Evolutionary conservation across 129 eudicot genomes (phyloP).

Genomic region (Flaveria trinervia): DNA sequence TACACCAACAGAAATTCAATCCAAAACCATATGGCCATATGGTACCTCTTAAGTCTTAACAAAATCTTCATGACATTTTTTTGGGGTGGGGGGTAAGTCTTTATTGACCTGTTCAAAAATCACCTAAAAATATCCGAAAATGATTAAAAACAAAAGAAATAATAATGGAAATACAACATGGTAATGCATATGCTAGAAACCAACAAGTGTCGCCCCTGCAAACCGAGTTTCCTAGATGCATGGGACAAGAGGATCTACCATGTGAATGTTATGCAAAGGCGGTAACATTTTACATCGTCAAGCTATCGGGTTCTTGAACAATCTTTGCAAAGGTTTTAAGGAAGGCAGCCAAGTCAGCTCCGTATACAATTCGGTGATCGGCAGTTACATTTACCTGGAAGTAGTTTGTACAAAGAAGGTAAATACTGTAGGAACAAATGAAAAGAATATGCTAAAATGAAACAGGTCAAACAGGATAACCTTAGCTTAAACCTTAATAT

Average conservation of each 20-base stretch:
- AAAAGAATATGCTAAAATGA: not conserved
- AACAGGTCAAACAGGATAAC: not conserved
- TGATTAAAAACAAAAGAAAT: not conserved
- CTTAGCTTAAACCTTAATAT: not conserved
- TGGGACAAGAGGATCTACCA: slow-evolving; percentile 13
- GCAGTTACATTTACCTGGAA: slow-evolving; percentile 93
- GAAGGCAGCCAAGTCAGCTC: slow-evolving; percentile 93
- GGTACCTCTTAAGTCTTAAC: not conserved
- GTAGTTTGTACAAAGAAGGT: slow-evolving; percentile 9
- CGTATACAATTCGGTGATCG: slow-evolving; percentile 84
- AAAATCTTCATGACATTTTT: slow-evolving; percentile 2
- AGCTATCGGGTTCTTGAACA: slow-evolving; percentile 72
- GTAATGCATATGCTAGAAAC: slow-evolving; percentile 29
- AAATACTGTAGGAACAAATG: slow-evolving; percentile 8
- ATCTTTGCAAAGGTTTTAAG: slow-evolving; percentile 87
- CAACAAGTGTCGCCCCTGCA: slow-evolving; percentile 27
- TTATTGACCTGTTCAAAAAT: slow-evolving; percentile 40
- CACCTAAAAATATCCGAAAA: slow-evolving; percentile 25
- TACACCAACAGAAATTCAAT: not conserved
- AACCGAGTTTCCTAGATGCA: slow-evolving; percentile 27
- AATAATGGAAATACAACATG: slow-evolving; percentile 30
- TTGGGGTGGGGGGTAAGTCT: not conserved
- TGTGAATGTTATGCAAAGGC: slow-evolving; percentile 15
- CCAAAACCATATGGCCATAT: slow-evolving; percentile 6
- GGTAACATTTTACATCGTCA: slow-evolving; percentile 62